Conservation (phyloP, 2,329 filamentous ascomycete species). For the Elsinoe batatas region DNA sequence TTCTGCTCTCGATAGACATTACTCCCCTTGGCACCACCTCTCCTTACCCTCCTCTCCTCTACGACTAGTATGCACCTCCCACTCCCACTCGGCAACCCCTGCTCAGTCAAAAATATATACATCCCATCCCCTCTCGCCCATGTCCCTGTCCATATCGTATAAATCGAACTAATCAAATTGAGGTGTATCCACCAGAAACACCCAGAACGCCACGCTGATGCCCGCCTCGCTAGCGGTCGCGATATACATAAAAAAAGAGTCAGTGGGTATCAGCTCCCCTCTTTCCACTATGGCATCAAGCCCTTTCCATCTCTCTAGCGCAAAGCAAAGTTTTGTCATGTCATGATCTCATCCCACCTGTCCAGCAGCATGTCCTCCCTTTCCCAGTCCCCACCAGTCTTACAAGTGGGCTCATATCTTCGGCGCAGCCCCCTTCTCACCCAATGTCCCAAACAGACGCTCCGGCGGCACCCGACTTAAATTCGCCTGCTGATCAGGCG, state of each 20-base stretch:
- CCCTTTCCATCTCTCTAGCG: background rate
- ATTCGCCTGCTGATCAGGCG: slow-evolving; percentile 36
- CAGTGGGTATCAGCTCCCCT: background rate
- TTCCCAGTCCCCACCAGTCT: background rate
- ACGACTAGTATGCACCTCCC: background rate
- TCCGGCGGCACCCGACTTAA: slow-evolving; percentile 43
- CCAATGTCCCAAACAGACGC: slow-evolving; percentile 25
- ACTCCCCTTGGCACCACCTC: background rate
- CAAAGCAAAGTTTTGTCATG: background rate
- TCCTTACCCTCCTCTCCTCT: background rate
- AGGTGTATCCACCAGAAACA: background rate
- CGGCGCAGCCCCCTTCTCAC: slow-evolving; percentile 14
- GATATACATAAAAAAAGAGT: slow-evolving; percentile 9
- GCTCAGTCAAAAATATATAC: background rate
- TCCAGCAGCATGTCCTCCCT: background rate
- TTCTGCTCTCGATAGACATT: background rate
- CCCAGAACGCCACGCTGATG: slow-evolving; percentile 12
- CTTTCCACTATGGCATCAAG: background rate
- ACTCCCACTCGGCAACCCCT: background rate
- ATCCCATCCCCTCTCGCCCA: background rate
- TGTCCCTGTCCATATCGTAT: background rate
- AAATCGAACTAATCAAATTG: background rate
- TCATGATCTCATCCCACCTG: background rate
- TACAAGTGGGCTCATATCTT: slow-evolving; percentile 13
- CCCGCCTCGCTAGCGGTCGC: background rate